phyloP scores from a whole-genome alignment of 371 early-diverging fungal species.

The Zopfochytrium polystomum region DNA sequence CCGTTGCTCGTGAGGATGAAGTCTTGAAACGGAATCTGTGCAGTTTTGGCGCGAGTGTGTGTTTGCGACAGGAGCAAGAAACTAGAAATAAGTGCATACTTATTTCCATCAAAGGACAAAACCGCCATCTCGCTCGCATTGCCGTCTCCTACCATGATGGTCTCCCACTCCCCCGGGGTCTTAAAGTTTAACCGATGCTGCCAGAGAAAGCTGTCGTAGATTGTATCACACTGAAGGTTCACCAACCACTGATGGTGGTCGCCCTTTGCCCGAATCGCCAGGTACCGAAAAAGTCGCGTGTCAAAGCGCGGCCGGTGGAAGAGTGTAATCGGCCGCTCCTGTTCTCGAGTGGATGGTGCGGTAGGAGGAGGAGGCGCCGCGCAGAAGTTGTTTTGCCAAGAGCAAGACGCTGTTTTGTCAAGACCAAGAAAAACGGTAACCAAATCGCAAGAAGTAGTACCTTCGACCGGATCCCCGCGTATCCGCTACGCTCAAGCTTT shows the following conservation, averaged over 20 bases:
- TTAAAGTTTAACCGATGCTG: conserved; percentile 87
- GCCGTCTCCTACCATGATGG: conserved; percentile 63
- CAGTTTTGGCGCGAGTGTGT: not conserved
- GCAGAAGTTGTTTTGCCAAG: too few relatives aligned
- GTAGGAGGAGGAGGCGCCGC: conserved; percentile 6
- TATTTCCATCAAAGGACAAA: conserved; percentile 4
- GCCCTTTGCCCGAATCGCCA: conserved; percentile 76
- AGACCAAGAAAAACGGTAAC: too few relatives aligned
- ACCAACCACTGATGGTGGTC: conserved; percentile 73
- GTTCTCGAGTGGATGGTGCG: too few relatives aligned
- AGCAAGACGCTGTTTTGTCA: not conserved
- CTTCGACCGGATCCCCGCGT: conserved; percentile 82
- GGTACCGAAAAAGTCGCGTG: conserved; percentile 77
- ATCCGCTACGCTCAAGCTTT: conserved; percentile 79
- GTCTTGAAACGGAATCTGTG: conserved; percentile 82
- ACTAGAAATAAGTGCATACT: not conserved
- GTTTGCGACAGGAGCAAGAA: not conserved
- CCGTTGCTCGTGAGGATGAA: conserved; percentile 89
- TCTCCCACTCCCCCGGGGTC: conserved; percentile 88
- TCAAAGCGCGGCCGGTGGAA: conserved; percentile 84
- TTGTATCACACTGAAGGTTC: conserved; percentile 81
- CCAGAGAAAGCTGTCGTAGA: conserved; percentile 78
- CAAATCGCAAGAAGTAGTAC: conserved; percentile 28
- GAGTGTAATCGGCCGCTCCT: conserved; percentile 58
- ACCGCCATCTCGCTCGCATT: too few relatives aligned